A percentile compares a stretch with the other conserved stretches of the same genome.
phyloP scores from a whole-genome alignment of 2,329 filamentous ascomycete species.

The Colletotrichum simmondsii region DNA sequence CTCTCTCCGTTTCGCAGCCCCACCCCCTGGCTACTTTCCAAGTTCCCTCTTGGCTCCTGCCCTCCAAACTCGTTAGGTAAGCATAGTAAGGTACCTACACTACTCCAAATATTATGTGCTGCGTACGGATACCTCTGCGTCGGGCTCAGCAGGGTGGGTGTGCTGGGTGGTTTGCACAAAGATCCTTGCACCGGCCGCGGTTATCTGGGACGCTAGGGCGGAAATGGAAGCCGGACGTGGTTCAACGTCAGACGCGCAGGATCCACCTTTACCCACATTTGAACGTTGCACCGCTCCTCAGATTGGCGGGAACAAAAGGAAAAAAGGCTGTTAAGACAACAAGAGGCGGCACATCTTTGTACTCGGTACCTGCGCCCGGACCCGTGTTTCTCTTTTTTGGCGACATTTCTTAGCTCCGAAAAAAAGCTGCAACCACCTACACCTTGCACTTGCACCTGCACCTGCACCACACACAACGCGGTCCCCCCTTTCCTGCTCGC shows the following conservation, averaged over 20 bases:
- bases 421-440: background rate
- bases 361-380: constrained; percentile 25
- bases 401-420: background rate
- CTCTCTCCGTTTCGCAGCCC: background rate
- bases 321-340: background rate
- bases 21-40: background rate
- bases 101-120: too few species aligned
- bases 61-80: background rate
- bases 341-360: background rate
- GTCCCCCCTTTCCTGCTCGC: constrained; percentile 23
- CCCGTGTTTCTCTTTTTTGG: constrained; percentile 25
- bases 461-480: background rate
- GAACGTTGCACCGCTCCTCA: constrained; percentile 6
- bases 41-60: background rate
- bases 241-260: constrained; percentile 32
- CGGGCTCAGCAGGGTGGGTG: constrained; percentile 2
- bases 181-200: constrained; percentile 25
- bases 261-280: background rate
- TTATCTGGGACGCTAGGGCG: constrained; percentile 31
- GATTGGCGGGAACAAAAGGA: background rate
- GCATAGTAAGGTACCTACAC: too few species aligned
- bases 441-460: background rate
- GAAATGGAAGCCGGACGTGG: constrained; percentile 25
- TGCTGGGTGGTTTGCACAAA: constrained; percentile 18
- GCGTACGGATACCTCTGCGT: background rate